Evolutionary conservation across 352 stramenopile genomes (phyloP).

Genomic region (Phytophthora sp.): DNA sequence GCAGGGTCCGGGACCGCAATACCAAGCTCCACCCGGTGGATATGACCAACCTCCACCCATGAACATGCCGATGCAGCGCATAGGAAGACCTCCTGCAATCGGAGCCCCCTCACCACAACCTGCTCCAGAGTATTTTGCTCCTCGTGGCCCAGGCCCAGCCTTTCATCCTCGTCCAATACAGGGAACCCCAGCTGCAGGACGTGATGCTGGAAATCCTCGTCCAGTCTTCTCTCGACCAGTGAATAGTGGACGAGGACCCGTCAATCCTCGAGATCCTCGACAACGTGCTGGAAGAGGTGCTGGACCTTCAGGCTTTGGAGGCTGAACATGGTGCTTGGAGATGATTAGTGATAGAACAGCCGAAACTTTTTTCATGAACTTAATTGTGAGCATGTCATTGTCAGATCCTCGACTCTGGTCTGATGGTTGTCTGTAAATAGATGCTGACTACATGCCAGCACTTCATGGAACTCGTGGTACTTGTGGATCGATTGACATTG

Average conservation of each 20-base stretch:
- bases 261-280: constrained; percentile 45
- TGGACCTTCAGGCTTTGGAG: constrained; percentile 15
- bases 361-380: constrained; percentile 8
- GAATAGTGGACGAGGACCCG: constrained; percentile 32
- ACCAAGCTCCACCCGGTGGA: constrained; percentile 26
- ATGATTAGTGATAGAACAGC: constrained; percentile 17
- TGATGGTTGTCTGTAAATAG: constrained; percentile 33
- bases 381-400: constrained; percentile 28
- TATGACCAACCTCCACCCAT: constrained; percentile 28
- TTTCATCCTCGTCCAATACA: constrained; percentile 27
- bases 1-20: constrained; percentile 17
- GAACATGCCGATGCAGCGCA: constrained; percentile 29
- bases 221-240: constrained; percentile 23
- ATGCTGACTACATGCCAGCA: constrained; percentile 13
- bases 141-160: constrained; percentile 16
- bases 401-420: constrained; percentile 20
- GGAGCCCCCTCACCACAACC: constrained; percentile 6
- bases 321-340: constrained; percentile 19
- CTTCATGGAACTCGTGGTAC: constrained; percentile 8
- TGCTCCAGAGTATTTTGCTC: constrained; percentile 24
- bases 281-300: constrained; percentile 37
- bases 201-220: constrained; percentile 18
- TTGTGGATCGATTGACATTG: constrained; percentile 12
- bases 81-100: constrained; percentile 10
- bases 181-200: background rate